phyloP scores from a whole-genome alignment of 2,329 filamentous ascomycete species.

The Reticulascus tulasneorum region DNA sequence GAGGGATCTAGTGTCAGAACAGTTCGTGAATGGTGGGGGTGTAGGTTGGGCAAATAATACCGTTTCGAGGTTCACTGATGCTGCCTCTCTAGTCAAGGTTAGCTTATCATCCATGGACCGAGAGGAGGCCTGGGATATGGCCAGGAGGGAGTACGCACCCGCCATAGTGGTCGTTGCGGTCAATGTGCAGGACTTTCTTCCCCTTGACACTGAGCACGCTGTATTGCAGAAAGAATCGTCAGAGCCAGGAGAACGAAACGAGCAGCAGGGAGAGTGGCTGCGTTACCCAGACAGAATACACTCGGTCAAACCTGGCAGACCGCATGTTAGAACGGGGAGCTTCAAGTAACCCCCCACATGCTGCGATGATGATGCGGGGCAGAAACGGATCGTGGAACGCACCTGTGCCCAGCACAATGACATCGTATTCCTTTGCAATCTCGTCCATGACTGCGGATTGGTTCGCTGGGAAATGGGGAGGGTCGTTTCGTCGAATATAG shows the following conservation, averaged over 20 bases:
- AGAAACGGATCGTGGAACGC: constrained; percentile 33
- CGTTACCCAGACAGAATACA: constrained; percentile 97
- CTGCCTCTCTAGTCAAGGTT: constrained; percentile 66
- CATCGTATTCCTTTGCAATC: constrained; percentile 97
- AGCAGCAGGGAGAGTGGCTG: constrained; percentile 4
- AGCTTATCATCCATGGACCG: constrained; percentile 5
- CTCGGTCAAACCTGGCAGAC: constrained; percentile 81
- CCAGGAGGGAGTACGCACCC: constrained; percentile 58
- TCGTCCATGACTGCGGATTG: constrained; percentile 82
- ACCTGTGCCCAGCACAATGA: constrained; percentile 98
- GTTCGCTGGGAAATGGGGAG: constrained; percentile 18
- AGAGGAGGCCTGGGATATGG: not conserved
- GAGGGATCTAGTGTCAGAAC: constrained; percentile 10
- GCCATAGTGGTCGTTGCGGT: constrained; percentile 97
- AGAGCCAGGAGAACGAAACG: not conserved
- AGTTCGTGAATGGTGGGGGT: constrained; percentile 2
- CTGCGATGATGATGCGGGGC: constrained; percentile 21
- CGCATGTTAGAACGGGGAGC: constrained; percentile 7
- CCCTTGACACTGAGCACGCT: constrained; percentile 97
- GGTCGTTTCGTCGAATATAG: constrained; percentile 1
- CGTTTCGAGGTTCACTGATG: constrained; percentile 93
- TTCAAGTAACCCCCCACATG: constrained; percentile 8
- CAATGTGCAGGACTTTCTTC: constrained; percentile 98
- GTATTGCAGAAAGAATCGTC: constrained; percentile 13
- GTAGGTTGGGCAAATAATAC: constrained; percentile 40